Evolutionary conservation across 2,329 filamentous ascomycete genomes (phyloP), one percentile per base, ranked within the genome.

Genomic region (Trichophyton verrucosum): DNA sequence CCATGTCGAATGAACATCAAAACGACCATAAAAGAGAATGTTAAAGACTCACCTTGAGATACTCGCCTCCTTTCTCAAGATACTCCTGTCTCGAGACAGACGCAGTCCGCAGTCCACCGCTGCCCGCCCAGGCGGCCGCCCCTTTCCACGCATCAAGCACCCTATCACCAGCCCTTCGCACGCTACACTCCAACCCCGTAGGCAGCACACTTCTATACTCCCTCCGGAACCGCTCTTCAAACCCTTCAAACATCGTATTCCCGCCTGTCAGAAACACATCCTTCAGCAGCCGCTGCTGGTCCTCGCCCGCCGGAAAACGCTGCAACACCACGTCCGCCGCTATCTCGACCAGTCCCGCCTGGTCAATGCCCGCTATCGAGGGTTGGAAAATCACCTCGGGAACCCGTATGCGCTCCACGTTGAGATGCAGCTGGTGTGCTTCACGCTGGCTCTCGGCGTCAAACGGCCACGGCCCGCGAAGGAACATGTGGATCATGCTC

Each of bases 211-310:
- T 83, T 42, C 82, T 81, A 59, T 97, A 77, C 56, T 94, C 92
- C 33, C 82, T 80, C 58, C 82, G 78, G 63, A 97, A 76, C 33
- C 92, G 80, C 68, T 95, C 86, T 68, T 96, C 91, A 70, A 99
- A 96, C 65, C 88, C 88, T 62, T 82, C 76, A 75, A 96, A 96
- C 53, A 95, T 76, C 0, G 88, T 90, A 72, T 92, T 92, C 15
- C 95, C 94, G n/a, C 94, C 92, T 0, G 92, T 97, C 46, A 97
- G 75, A 77, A 99, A 97, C 42, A 99, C 82, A 71, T 99, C 92
- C 53, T 83, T 84, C 22, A 96, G 76, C 49, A 96, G 85, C 51
- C 84, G 83, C 65, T 87, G 81, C 61, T 86, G 84, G 65, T 83
- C 80, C 2, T 75, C 69, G 1, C 77, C 71, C 30, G 77, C 75